phyloP scores from a whole-genome alignment of 108 stramenopile genomes.

The Epipyxis sp. region DNA sequence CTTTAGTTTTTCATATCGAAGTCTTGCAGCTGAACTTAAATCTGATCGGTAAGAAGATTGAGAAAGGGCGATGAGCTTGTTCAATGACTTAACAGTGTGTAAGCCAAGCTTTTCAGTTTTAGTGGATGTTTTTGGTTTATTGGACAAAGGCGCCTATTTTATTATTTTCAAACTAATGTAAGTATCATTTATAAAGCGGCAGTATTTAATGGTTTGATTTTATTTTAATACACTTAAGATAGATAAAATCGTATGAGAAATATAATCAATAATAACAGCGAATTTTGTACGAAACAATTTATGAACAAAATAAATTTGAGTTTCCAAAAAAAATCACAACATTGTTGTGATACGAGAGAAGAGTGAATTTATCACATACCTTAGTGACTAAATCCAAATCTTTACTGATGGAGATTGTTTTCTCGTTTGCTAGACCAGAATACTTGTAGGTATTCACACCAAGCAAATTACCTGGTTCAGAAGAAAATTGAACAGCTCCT shows the following conservation, averaged over 20 bases:
- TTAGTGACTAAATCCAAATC: neutral
- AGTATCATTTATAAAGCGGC: too few relatives aligned
- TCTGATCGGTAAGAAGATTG: neutral
- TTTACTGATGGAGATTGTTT: neutral
- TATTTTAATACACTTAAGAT: too few relatives aligned
- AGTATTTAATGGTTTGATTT: too few relatives aligned
- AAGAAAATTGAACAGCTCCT: constrained; percentile 62
- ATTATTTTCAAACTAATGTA: too few relatives aligned
- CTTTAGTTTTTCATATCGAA: neutral
- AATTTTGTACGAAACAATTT: too few relatives aligned
- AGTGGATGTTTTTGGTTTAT: neutral
- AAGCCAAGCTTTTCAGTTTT: neutral
- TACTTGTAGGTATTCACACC: constrained; percentile 81
- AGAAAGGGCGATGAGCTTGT: neutral
- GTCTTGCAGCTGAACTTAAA: neutral
- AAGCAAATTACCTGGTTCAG: constrained; percentile 81
- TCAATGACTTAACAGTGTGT: neutral
- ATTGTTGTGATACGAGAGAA: too few relatives aligned
- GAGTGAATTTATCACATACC: too few relatives aligned
- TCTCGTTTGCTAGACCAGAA: constrained; percentile 68
- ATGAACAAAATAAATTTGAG: too few relatives aligned
- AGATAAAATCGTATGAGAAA: too few relatives aligned
- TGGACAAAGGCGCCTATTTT: too few relatives aligned
- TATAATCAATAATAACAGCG: too few relatives aligned
- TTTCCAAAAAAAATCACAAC: too few relatives aligned